Evolutionary conservation across 495 filamentous ascomycete species (phyloP).

Genomic region (Penicillium fimorum): DNA sequence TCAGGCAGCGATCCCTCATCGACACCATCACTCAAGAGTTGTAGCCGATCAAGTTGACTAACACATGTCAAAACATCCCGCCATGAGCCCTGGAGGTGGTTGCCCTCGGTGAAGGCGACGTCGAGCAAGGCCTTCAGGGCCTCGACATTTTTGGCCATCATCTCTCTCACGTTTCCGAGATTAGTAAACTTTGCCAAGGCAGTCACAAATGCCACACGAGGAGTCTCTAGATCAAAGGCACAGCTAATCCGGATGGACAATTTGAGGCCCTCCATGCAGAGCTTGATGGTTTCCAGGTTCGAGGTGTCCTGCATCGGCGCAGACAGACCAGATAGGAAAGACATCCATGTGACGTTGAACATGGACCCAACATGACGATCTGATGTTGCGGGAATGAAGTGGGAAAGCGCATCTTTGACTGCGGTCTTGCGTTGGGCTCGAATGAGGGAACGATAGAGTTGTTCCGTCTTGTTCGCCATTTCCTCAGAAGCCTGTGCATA

Average conservation of each 20-base stretch:
- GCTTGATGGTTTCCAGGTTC: constrained; percentile 82
- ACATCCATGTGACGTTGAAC: constrained; percentile 99
- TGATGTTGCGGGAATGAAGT: constrained; percentile 87
- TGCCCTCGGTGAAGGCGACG: constrained; percentile 87
- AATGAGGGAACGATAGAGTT: constrained; percentile 87
- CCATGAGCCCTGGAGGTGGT: constrained; percentile 86
- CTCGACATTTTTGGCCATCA: constrained; percentile 95
- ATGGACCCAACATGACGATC: constrained; percentile 95
- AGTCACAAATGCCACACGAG: constrained; percentile 90
- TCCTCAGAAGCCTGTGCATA: constrained; percentile 93
- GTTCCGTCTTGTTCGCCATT: constrained; percentile 84
- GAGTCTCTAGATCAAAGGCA: constrained; percentile 86
- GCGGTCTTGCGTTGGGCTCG: constrained; percentile 77
- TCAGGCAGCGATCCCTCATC: constrained; percentile 91
- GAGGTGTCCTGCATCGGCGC: constrained; percentile 88
- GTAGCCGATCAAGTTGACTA: constrained; percentile 91
- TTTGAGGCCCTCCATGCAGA: constrained; percentile 94
- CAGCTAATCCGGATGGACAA: constrained; percentile 90
- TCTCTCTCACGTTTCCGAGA: constrained; percentile 90
- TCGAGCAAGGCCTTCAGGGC: constrained; percentile 88
- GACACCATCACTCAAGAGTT: constrained; percentile 90
- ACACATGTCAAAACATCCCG: constrained; percentile 93
- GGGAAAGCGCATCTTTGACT: constrained; percentile 62
- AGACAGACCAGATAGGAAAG: constrained; percentile 89
- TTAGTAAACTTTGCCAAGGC: constrained; percentile 92